Evolutionary conservation across 768 basidiomycete species (phyloP), one percentile per base, ranked within the genome.

Genomic region (Russula ochroleuca): DNA sequence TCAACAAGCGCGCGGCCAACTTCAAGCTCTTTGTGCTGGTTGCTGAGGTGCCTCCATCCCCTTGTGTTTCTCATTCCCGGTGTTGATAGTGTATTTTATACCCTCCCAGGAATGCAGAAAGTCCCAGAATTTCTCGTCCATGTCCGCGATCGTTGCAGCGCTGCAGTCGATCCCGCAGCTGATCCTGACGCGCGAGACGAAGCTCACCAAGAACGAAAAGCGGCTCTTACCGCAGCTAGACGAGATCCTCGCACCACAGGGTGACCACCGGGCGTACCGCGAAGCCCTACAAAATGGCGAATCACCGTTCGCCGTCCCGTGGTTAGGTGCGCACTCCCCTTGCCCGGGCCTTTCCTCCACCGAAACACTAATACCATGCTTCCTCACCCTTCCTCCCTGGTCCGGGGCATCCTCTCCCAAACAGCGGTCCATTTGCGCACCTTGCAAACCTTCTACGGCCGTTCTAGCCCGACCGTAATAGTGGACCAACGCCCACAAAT

Each of bases 11-110:
- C 10, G 75, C 73, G 7, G 72, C 74, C 17, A 77, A 77, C 17
- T 72, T 80, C 51, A 80, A 75, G 63, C 79, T 77, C 65, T 81
- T 81, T 64, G 72, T 81, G 50, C 72, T 78, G 61, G 72, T 75
- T 8, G 79, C 81, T 9, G 64, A 72, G 54, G 80, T 79, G 56
- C 65, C 75, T 68, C 31, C 28, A 56, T 23, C 9, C 31, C 17
- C 57, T 2, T 14, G 6, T 4, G 1, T 33, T 19, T 51, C 45
- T 51, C 9, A n/a, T 33, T 14, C 19, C 19, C 6, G 19, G 17
- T 57, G n/a, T 41, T 57, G 11, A 57, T 41, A 6, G 15, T 23
- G 21, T 50, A 17, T 23, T 5, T 43, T 23, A 31, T 35, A 21
- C 11, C 2, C 19, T 37, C 23, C 11, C 63, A 80, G 78, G 80